phyloP scores from a whole-genome alignment of 2,329 filamentous ascomycete genomes.

The Penicillium sp. region DNA sequence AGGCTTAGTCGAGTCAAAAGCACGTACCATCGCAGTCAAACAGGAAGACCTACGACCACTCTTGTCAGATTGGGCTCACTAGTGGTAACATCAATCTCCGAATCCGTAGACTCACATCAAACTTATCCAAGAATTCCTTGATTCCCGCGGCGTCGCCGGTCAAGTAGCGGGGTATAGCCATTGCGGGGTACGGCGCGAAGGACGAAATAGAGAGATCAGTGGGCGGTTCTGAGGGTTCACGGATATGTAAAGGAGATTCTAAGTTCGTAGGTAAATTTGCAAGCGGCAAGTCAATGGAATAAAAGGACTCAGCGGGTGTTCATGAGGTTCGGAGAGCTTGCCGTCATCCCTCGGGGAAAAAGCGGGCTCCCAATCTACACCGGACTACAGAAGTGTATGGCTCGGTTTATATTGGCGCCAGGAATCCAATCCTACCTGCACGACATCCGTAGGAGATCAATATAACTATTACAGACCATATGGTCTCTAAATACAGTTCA shows the following conservation, averaged over 20 bases:
- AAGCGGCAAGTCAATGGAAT: background rate
- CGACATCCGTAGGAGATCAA: constrained; percentile 1
- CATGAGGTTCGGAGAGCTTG: constrained; percentile 1
- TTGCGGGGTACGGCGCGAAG: constrained; percentile 26
- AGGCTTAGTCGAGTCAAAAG: background rate
- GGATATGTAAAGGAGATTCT: background rate
- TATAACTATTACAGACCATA: background rate
- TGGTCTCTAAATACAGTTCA: constrained; percentile 12
- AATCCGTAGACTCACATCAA: constrained; percentile 72
- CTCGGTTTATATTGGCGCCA: background rate
- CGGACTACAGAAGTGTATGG: background rate
- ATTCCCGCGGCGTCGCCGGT: constrained; percentile 80
- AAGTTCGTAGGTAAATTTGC: background rate
- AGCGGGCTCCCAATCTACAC: background rate
- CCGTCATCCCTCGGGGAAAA: constrained; percentile 7
- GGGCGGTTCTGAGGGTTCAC: background rate
- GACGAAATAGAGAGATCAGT: background rate
- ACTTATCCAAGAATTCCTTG: constrained; percentile 82
- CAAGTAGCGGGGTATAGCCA: constrained; percentile 61
- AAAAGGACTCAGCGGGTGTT: constrained; percentile 6
- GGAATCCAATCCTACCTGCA: background rate
- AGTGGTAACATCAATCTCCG: background rate
- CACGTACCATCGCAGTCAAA: constrained; percentile 93
- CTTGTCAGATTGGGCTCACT: background rate
- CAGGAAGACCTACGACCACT: constrained; percentile 73